phyloP scores from a whole-genome alignment of 169 alveolate genomes.

The Plasmodium coatneyi region DNA sequence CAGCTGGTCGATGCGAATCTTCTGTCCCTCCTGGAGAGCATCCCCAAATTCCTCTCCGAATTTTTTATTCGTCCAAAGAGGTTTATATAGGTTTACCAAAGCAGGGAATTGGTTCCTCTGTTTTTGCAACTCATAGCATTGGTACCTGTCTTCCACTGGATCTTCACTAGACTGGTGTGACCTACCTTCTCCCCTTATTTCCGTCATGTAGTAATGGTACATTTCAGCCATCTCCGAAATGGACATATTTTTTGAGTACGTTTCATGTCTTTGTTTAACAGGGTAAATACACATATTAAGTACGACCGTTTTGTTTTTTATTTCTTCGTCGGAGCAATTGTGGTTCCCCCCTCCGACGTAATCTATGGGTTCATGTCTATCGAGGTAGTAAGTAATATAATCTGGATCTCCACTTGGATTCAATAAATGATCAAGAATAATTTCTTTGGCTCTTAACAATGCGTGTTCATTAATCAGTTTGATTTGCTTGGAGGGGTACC shows the following conservation, averaged over 20 bases:
- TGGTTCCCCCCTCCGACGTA: constrained; percentile 73
- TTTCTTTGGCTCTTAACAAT: constrained; percentile 63
- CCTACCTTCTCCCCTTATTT: constrained; percentile 83
- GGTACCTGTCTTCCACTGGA: constrained; percentile 74
- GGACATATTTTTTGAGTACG: constrained; percentile 65
- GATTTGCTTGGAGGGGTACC: constrained; percentile 57
- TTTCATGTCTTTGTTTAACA: constrained; percentile 59
- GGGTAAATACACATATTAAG: constrained; percentile 66
- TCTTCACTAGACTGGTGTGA: constrained; percentile 77
- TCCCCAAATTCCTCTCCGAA: constrained; percentile 87
- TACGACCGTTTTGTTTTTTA: constrained; percentile 59
- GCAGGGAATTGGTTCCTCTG: constrained; percentile 81
- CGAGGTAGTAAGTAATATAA: constrained; percentile 39
- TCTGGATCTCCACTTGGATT: constrained; percentile 67
- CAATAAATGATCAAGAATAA: constrained; percentile 39
- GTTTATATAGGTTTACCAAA: constrained; percentile 79
- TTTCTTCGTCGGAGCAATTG: constrained; percentile 34
- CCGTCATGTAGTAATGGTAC: constrained; percentile 83
- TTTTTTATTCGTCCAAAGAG: constrained; percentile 84
- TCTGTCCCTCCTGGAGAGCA: constrained; percentile 77
- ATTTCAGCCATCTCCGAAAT: constrained; percentile 86
- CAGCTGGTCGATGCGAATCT: constrained; percentile 4
- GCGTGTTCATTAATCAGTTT: constrained; percentile 72
- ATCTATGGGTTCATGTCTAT: constrained; percentile 68
- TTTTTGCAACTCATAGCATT: constrained; percentile 77